phyloP scores from a whole-genome alignment of 345 rosid genomes.

The Eucalyptus marginata region DNA sequence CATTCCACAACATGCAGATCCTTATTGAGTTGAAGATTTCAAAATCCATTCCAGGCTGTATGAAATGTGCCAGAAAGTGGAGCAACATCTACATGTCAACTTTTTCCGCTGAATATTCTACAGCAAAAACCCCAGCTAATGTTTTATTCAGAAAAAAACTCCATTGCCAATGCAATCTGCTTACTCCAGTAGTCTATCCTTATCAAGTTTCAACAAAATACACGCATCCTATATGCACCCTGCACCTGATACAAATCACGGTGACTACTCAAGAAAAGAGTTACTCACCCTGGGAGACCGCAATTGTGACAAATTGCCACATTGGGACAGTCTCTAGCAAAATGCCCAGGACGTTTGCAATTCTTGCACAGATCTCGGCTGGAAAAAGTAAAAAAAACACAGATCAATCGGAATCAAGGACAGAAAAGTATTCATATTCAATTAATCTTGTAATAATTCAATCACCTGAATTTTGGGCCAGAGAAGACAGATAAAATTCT shows the following conservation, averaged over 20 bases:
- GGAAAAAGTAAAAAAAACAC: background rate
- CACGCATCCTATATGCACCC: background rate
- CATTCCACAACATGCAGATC: background rate
- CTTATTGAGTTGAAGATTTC: background rate
- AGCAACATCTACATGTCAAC: background rate
- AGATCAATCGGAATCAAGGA: background rate
- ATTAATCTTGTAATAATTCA: background rate
- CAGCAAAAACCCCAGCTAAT: background rate
- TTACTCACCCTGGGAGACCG: conserved; percentile 84
- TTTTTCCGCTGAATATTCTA: background rate
- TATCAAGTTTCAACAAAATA: background rate
- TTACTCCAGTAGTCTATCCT: background rate
- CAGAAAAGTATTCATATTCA: background rate
- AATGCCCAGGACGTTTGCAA: conserved; percentile 96
- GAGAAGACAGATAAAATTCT: background rate
- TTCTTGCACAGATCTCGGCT: conserved; percentile 95
- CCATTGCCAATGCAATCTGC: background rate
- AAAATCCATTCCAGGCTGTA: background rate
- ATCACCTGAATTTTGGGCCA: background rate
- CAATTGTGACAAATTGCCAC: conserved; percentile 97
- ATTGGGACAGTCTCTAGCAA: conserved; percentile 93
- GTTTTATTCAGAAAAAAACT: background rate
- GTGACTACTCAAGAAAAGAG: background rate
- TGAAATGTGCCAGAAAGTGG: background rate
- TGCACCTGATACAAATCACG: background rate